These are phyloP conservation scores for Trametes cingulata DNA, from an alignment of 768 basidiomycete species.

Conservation along the genomic window DNA sequence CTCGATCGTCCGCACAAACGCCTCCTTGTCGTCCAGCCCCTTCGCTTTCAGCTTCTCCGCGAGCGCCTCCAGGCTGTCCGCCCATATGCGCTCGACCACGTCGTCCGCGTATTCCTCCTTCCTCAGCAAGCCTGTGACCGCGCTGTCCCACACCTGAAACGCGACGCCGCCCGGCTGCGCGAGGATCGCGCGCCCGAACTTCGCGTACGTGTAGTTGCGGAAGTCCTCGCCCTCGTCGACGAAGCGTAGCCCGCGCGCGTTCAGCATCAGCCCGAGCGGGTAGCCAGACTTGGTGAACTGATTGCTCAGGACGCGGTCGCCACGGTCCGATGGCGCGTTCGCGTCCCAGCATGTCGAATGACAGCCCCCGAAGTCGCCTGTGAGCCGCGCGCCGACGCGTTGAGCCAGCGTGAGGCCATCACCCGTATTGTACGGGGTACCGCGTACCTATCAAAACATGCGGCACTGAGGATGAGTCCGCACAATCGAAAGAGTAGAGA, in stretches of 20 bases:
- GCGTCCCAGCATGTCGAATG: slow-evolving; percentile 76
- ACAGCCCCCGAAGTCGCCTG: slow-evolving; percentile 70
- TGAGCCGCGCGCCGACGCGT: slow-evolving; percentile 51
- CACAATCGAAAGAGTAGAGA: slow-evolving; percentile 2
- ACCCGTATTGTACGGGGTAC: slow-evolving; percentile 72
- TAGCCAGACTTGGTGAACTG: slow-evolving; percentile 77
- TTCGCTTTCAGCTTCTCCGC: slow-evolving; percentile 45
- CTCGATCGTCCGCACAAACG: slow-evolving; percentile 47
- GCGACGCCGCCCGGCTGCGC: slow-evolving; percentile 57
- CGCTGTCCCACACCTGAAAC: slow-evolving; percentile 66
- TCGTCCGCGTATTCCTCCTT: slow-evolving; percentile 67
- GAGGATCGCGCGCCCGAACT: slow-evolving; percentile 62
- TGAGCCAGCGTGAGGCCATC: slow-evolving; percentile 60
- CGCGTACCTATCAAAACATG: slow-evolving; percentile 55
- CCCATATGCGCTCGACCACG: slow-evolving; percentile 57
- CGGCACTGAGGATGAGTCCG: neutral
- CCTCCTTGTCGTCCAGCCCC: slow-evolving; percentile 46
- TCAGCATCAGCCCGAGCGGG: slow-evolving; percentile 71
- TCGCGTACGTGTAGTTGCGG: slow-evolving; percentile 73
- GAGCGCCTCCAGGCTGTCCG: slow-evolving; percentile 48
- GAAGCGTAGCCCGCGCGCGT: slow-evolving; percentile 55
- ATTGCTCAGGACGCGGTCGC: slow-evolving; percentile 61
- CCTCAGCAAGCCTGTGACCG: slow-evolving; percentile 45
- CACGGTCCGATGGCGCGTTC: slow-evolving; percentile 50
- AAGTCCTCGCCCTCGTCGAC: slow-evolving; percentile 75